Evolutionary conservation across 2,329 filamentous ascomycete genomes (phyloP), one percentile per base, ranked within the genome.

Genomic region (Diaporthe ilicicola): DNA sequence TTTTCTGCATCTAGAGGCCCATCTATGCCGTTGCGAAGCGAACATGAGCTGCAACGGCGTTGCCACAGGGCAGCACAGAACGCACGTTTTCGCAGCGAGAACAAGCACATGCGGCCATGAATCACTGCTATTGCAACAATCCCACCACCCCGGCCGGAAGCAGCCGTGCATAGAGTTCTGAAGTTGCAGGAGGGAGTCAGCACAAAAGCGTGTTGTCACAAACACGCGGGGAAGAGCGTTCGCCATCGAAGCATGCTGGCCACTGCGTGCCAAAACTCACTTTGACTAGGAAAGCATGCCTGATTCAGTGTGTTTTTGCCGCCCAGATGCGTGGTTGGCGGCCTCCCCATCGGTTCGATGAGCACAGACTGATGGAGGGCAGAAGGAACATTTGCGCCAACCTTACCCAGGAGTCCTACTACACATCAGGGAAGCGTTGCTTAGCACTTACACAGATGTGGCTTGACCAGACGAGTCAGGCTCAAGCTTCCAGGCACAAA

Each of bases 151-250:
- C 12, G 8, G 9, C 27, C 10, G 2, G 6, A 24, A 6, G 10
- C 2, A 12, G 9, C 8, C 8, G 9, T 8, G 3, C n/a, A 62
- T 22, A 48, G 42, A 34, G 56, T 62, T 62, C 19, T 19, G 19
- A 24, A 46, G 17, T 9, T n/a, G n/a, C n/a, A n/a, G n/a, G n/a
- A n/a, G n/a, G 27, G 55, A 62, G 56, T 62, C 56, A 62, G 44
- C 24, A 12, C 19, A n/a, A 61, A 48, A 46, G 17, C 2, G 0
- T 62, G 9, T 48, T 8, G 2, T 29, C 56, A 10, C 55, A 62
- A 62, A 32, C 39, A 62, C 39, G 39, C 56, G 56, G 39, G 39
- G 56, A 48, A 62, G 1, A 42, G 55, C 12, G 39, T 61, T 32
- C 39, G 39, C 10, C 1, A 9, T 24, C 27, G 13, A 61, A 32